A percentile compares a stretch with the other conserved stretches of the same genome.
Evolutionary conservation across 2,329 filamentous ascomycete species (phyloP).

Genomic region (Colletotrichum euphorbiae): DNA sequence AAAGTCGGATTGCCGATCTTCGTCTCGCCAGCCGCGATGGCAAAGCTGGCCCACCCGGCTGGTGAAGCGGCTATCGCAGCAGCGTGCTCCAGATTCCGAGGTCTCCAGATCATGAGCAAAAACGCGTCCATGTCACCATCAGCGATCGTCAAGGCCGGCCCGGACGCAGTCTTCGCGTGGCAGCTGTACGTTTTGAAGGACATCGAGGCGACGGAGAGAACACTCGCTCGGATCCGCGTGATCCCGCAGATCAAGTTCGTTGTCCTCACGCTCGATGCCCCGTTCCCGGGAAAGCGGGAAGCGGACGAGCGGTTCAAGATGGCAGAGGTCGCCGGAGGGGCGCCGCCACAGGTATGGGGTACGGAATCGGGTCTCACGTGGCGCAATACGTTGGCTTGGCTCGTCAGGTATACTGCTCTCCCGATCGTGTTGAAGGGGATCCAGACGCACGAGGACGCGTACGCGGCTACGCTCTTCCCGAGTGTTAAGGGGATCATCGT

Average conservation of each 20-base stretch:
- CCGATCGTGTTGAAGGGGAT: slow-evolving; percentile 69
- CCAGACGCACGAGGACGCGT: slow-evolving; percentile 63
- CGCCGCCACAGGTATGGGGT: slow-evolving; percentile 30
- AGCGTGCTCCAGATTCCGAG: slow-evolving; percentile 76
- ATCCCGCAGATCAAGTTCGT: slow-evolving; percentile 69
- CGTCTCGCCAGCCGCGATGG: slow-evolving; percentile 84
- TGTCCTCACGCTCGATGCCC: slow-evolving; percentile 45
- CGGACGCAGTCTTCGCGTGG: slow-evolving; percentile 83
- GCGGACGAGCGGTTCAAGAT: slow-evolving; percentile 66
- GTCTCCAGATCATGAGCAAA: slow-evolving; percentile 82
- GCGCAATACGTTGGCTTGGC: slow-evolving; percentile 63
- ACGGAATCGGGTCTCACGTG: slow-evolving; percentile 66
- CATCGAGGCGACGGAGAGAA: slow-evolving; percentile 59
- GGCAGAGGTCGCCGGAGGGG: slow-evolving; percentile 53
- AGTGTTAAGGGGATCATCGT: slow-evolving; percentile 64
- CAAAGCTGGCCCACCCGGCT: slow-evolving; percentile 78
- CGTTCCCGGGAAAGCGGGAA: slow-evolving; percentile 63
- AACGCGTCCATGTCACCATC: slow-evolving; percentile 88
- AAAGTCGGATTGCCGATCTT: slow-evolving; percentile 78
- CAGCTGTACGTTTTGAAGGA: slow-evolving; percentile 88
- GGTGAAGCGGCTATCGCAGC: slow-evolving; percentile 82
- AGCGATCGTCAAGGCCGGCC: slow-evolving; percentile 76
- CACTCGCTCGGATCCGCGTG: slow-evolving; percentile 68
- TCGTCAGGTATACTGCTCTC: slow-evolving; percentile 56
- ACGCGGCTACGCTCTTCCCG: slow-evolving; percentile 34